phyloP scores from a whole-genome alignment of 2,329 filamentous ascomycete genomes.

The Penicillium sp. region DNA sequence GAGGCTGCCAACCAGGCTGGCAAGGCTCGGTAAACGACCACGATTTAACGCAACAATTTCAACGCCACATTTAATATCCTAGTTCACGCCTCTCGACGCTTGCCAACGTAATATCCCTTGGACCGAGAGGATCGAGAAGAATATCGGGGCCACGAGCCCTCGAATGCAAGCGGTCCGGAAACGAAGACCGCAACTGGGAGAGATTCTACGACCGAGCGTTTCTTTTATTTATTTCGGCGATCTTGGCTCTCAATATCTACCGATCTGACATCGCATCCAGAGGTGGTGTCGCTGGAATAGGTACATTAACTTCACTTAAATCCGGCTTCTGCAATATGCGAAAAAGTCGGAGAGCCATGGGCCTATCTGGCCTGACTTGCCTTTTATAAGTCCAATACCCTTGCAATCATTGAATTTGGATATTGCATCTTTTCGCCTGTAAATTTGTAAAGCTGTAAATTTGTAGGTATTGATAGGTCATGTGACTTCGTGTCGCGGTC shows the following conservation, averaged over 20 bases:
- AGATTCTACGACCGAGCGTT: not conserved
- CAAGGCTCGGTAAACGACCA: slow-evolving; percentile 45
- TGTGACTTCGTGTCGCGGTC: slow-evolving; percentile 28
- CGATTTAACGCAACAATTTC: slow-evolving; percentile 17
- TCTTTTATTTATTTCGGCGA: not conserved
- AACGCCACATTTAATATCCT: slow-evolving; percentile 17
- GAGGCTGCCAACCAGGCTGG: slow-evolving; percentile 53
- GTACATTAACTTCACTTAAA: not conserved
- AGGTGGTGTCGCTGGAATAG: not conserved
- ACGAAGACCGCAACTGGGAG: not conserved
- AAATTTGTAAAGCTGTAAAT: not conserved
- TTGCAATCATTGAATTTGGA: slow-evolving; percentile 3
- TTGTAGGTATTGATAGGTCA: slow-evolving; percentile 3
- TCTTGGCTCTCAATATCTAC: not conserved
- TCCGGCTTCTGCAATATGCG: not conserved
- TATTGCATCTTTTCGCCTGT: not conserved
- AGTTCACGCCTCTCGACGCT: slow-evolving; percentile 14
- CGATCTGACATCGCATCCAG: not conserved
- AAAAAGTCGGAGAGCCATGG: not conserved
- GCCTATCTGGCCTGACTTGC: not conserved
- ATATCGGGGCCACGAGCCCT: not conserved
- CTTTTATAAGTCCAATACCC: slow-evolving; percentile 7
- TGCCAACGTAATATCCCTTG: slow-evolving; percentile 9
- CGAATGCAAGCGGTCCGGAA: not conserved
- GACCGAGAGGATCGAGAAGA: slow-evolving; percentile 1